A percentile compares a stretch with the other conserved stretches of the same genome.
phyloP scores from a whole-genome alignment of 208 protist species.

The Trypanosoma boissoni region DNA sequence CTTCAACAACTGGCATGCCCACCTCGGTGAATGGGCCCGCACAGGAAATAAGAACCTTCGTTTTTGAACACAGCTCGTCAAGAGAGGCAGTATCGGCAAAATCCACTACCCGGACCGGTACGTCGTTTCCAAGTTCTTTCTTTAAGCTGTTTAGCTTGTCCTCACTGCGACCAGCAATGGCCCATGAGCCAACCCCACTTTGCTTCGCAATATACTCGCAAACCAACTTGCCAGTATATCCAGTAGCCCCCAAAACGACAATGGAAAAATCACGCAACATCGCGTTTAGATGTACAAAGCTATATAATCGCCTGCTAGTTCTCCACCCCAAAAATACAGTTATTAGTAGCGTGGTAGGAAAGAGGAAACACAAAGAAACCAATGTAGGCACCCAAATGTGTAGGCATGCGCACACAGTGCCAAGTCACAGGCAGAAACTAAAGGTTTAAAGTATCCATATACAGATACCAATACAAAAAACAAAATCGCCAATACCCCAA shows the following conservation, averaged over 20 bases:
- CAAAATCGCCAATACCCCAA: too few relatives aligned
- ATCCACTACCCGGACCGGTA: conserved; percentile 49
- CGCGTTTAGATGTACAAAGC: too few relatives aligned
- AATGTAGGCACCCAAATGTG: too few relatives aligned
- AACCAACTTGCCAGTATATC: conserved; percentile 79
- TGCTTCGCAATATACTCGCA: conserved; percentile 60
- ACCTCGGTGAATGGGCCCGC: conserved; percentile 80
- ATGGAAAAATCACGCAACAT: neutral
- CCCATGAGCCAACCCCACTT: conserved; percentile 34
- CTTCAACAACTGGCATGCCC: conserved; percentile 85
- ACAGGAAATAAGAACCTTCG: conserved; percentile 62
- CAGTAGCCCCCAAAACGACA: conserved; percentile 80
- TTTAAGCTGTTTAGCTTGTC: conserved; percentile 54
- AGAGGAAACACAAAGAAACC: too few relatives aligned
- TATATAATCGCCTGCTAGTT: too few relatives aligned
- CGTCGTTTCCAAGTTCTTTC: conserved; percentile 41
- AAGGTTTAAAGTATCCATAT: neutral
- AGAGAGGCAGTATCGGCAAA: conserved; percentile 44
- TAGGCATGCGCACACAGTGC: too few relatives aligned
- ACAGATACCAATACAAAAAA: too few relatives aligned
- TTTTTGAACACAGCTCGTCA: conserved; percentile 39
- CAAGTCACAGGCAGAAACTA: too few relatives aligned
- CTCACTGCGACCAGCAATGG: conserved; percentile 73
- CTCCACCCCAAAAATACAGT: neutral
- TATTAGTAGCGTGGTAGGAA: neutral